These are phyloP conservation scores for Mrakia blollopis DNA, from an alignment of 768 basidiomycete species.

Conservation along the genomic window DNA sequence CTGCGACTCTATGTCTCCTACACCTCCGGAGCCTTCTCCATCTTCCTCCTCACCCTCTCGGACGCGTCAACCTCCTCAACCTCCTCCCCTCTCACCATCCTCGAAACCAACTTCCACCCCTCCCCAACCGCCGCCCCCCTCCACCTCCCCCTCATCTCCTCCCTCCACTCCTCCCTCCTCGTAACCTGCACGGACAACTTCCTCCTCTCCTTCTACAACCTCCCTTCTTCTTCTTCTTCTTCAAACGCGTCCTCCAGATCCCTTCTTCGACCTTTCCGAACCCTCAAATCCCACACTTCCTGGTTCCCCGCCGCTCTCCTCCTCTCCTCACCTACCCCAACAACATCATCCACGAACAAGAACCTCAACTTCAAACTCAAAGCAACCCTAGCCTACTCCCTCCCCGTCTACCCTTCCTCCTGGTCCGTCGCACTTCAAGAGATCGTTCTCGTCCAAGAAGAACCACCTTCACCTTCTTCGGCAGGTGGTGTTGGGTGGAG, in stretches of 20 bases:
- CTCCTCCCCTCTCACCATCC: neutral
- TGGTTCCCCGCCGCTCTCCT: conserved; percentile 26
- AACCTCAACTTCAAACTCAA: neutral
- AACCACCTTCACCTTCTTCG: too few relatives aligned
- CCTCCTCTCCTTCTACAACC: conserved; percentile 21
- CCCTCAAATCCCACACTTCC: conserved; percentile 12
- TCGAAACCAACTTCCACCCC: conserved; percentile 22
- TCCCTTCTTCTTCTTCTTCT: conserved; percentile 1
- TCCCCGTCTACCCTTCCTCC: conserved; percentile 28
- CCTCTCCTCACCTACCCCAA: neutral
- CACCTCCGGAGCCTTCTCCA: conserved; percentile 24
- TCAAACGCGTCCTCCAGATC: neutral
- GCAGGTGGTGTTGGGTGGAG: neutral
- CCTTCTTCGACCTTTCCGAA: conserved; percentile 15
- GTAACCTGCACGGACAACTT: conserved; percentile 31
- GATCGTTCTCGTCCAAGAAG: neutral
- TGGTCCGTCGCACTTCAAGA: conserved; percentile 14
- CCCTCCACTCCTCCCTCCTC: conserved; percentile 20
- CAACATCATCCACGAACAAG: neutral
- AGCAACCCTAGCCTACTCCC: conserved; percentile 15
- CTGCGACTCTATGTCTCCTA: conserved; percentile 18
- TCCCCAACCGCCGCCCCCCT: conserved; percentile 25
- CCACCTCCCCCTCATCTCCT: conserved; percentile 10
- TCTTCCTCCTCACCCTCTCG: conserved; percentile 11
- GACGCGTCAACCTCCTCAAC: neutral